Base-by-base conservation (phyloP, 805 yeast species). In the Cyberlindnera mississippiensis region DNA sequence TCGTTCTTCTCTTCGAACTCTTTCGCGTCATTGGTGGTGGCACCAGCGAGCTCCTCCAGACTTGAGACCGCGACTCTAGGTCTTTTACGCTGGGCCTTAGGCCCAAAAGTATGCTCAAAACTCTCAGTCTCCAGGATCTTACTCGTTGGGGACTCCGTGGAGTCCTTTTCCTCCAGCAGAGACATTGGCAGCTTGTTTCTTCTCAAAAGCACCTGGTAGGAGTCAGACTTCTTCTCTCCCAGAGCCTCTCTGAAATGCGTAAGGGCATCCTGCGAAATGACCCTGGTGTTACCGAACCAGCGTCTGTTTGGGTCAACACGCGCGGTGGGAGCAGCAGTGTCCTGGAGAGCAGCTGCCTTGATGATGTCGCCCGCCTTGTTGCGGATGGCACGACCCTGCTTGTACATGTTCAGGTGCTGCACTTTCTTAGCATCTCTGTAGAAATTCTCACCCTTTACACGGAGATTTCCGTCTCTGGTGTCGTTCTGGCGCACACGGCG, bases 271-370 rank as follows among this genome's bases (percentile, higher is more conserved):
- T 91, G 99, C 4, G 97, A 91, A 59, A 91, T 91, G 31, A 91
- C 99, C 60, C 99, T 78, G 12, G 99, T 88, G 66, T 89, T 93
- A 37, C 96, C 96, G 61, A 93, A 93, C 99, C 98, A 91, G 60
- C 95, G 79, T 63, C 96, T 78, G 64, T 91, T 91, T 6, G 99
- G 98, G 60, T 87, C 96, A 33, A 91, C 95, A 47, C 99, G 74
- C 2, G 98, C 98, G 50, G 72, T 78, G 12, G 98, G 98, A 22
- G 85, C 73, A 49, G 88, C 90, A 4, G 88, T 80, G 52, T 85
- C 82, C 63, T 91, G 99, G 44, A 91, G 74, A 22, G 79, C 81
- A 15, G 98, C 97, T 33, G 96, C 96, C 59, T 78, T 73, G 41
- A 88, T 75, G 45, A 90, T 75, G 26, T 89, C 96, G 59, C 98